Conservation (phyloP, 192 early-diverging fungal species). For the Lobosporangium transversale region DNA sequence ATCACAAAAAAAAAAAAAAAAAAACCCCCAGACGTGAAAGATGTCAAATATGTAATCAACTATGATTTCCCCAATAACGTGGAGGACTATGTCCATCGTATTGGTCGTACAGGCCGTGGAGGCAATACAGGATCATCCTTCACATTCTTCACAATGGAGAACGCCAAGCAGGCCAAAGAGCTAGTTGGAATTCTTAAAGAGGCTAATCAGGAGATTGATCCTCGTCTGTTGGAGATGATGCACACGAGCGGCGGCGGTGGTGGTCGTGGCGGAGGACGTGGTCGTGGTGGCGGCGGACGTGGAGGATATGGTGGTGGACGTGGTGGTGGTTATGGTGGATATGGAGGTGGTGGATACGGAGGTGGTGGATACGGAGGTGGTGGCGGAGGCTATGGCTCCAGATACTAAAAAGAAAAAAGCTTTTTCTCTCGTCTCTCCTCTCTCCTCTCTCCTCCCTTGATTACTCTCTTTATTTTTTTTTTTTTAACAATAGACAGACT, state of each 20-base stretch:
- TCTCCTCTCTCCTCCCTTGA: not conserved
- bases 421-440: not conserved
- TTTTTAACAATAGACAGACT: not conserved
- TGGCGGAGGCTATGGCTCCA: conserved; percentile 49
- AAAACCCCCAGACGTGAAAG: conserved; percentile 92
- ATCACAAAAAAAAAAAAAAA: too few species aligned
- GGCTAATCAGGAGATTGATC: conserved; percentile 90
- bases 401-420: conserved; percentile 16
- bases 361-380: conserved; percentile 54
- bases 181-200: conserved; percentile 89
- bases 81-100: conserved; percentile 92
- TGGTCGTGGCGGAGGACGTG: conserved; percentile 35
- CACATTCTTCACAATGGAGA: conserved; percentile 93
- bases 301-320: conserved; percentile 56
- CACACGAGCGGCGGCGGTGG: conserved; percentile 55
- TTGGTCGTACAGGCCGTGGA: conserved; percentile 97
- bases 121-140: conserved; percentile 89
- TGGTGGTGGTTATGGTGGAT: conserved; percentile 59
- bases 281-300: conserved; percentile 46
- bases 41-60: conserved; percentile 98
- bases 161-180: conserved; percentile 84
- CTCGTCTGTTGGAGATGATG: conserved; percentile 76
- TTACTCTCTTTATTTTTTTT: not conserved
- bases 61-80: conserved; percentile 93
- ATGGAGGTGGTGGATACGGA: conserved; percentile 53